phyloP scores from a whole-genome alignment of 495 filamentous ascomycete species.

The Pseudomonodictys pantanalensis region DNA sequence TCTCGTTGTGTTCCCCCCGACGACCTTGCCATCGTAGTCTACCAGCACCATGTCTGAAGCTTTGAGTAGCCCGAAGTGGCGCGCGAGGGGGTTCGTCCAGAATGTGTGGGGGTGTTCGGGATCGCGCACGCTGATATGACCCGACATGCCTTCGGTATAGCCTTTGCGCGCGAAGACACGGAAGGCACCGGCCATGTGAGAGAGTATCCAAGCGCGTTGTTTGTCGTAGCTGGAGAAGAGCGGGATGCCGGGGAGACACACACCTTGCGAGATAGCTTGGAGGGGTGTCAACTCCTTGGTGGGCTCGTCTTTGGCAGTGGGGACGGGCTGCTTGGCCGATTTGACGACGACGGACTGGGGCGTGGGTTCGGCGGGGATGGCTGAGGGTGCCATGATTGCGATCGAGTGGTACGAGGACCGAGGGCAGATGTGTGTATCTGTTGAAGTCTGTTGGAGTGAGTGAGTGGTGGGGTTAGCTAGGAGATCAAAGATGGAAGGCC shows the following conservation, averaged over 20 bases:
- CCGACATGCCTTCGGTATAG: conserved; percentile 63
- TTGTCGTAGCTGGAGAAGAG: conserved; percentile 38
- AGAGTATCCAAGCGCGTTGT: conserved; percentile 49
- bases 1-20: conserved; percentile 40
- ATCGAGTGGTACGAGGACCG: too few relatives aligned
- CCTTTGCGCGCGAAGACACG: conserved; percentile 55
- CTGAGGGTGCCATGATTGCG: conserved; percentile 26
- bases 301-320: conserved; percentile 1
- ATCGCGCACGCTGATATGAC: conserved; percentile 65
- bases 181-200: conserved; percentile 61
- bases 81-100: conserved; percentile 58
- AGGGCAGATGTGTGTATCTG: too few relatives aligned
- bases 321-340: conserved; percentile 8
- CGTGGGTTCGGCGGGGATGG: conserved; percentile 4
- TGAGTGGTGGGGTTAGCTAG: too few relatives aligned
- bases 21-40: conserved; percentile 40
- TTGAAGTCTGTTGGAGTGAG: too few relatives aligned
- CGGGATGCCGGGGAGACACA: conserved; percentile 37
- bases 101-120: conserved; percentile 58
- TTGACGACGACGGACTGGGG: neutral
- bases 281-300: conserved; percentile 34
- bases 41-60: conserved; percentile 44
- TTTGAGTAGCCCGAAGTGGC: conserved; percentile 41
- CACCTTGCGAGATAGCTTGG: conserved; percentile 42
- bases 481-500: too few relatives aligned